A percentile compares a stretch with the other conserved stretches of the same genome.
Evolutionary conservation across 2,329 filamentous ascomycete genomes (phyloP).

Genomic region (Xylariaceae sp.): DNA sequence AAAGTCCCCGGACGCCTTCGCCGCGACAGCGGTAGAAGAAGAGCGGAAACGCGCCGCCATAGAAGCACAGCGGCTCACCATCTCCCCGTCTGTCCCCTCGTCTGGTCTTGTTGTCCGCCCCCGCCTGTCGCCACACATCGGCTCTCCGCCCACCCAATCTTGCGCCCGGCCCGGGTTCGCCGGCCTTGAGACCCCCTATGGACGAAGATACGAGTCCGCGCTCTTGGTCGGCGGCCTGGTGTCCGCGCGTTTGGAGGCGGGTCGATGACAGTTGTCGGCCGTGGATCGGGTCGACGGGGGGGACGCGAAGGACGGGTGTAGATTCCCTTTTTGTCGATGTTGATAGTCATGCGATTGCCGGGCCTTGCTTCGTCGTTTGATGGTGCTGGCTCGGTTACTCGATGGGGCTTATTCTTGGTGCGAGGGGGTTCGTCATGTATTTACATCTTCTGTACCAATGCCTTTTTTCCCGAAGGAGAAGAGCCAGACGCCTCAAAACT

Average conservation of each 20-base stretch:
- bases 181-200: constrained; percentile 54
- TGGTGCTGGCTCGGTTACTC: constrained; percentile 80
- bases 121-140: constrained; percentile 53
- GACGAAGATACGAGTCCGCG: constrained; percentile 92
- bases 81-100: constrained; percentile 56
- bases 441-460: too few relatives aligned
- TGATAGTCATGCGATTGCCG: constrained; percentile 98
- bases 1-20: constrained; percentile 96
- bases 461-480: constrained; percentile 41
- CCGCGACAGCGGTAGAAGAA: constrained; percentile 47
- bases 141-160: constrained; percentile 27
- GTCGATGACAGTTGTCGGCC: constrained; percentile 31
- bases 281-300: constrained; percentile 43
- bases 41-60: constrained; percentile 99
- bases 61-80: constrained; percentile 95
- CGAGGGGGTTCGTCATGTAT: constrained; percentile 76
- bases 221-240: constrained; percentile 37
- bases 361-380: constrained; percentile 38
- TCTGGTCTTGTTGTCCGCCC: constrained; percentile 40
- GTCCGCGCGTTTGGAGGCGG: constrained; percentile 22
- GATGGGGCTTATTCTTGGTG: constrained; percentile 99
- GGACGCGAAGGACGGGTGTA: constrained; percentile 55
- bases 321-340: constrained; percentile 82
- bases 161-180: constrained; percentile 24
- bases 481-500: constrained; percentile 38